Conservation (phyloP, 2,329 filamentous ascomycete genomes). For the Tolypocladium inflatum region DNA sequence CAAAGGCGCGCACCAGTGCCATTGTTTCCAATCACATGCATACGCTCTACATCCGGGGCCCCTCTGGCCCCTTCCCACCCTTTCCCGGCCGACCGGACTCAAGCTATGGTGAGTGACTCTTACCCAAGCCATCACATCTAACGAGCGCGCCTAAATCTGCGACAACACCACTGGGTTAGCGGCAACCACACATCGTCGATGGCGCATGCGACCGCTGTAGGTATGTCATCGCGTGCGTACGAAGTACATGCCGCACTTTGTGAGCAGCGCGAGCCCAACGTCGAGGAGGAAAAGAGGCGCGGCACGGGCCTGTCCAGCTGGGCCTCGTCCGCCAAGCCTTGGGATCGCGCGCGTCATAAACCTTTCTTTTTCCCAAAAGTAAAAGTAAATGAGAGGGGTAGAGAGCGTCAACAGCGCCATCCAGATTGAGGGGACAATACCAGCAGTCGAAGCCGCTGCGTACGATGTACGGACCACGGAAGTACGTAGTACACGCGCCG, state of each 20-base stretch:
- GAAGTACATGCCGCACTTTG: not conserved
- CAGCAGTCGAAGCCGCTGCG: not conserved
- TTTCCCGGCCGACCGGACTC: not conserved
- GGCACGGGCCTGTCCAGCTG: not conserved
- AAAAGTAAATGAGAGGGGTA: not conserved
- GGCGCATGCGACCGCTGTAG: not conserved
- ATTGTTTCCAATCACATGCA: not conserved
- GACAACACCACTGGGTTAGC: not conserved
- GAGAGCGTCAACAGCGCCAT: not conserved
- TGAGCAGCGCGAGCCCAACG: not conserved
- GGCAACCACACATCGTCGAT: not conserved
- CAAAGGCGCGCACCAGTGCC: not conserved
- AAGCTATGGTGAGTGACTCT: not conserved
- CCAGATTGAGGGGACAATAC: not conserved
- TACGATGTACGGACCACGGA: not conserved
- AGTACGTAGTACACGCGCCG: not conserved
- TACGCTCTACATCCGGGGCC: not conserved
- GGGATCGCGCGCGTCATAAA: not conserved
- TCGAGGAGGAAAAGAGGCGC: no score
- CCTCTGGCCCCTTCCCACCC: not conserved
- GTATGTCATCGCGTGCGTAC: not conserved
- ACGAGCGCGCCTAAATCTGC: not conserved
- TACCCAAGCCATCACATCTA: not conserved
- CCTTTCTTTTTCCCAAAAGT: not conserved
- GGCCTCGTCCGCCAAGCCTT: not conserved